Conservation (phyloP, 176 grass and related monocot genomes). For the maize (Zea mays) region Zm-B73-REFERENCE-NAM-5.0 NC_050103.1:145635001-145635500, state of each 20-base stretch:
- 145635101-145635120: neutral
- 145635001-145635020: neutral
- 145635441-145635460: conserved; percentile 5
- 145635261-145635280: conserved; percentile 87
- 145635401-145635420: neutral
- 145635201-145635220: conserved; percentile 60
- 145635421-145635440: conserved; percentile 10
- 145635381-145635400: conserved; percentile 4
- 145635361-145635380: conserved; percentile 7
- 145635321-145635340: conserved; percentile 86
- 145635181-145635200: conserved; percentile 8
- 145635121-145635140: neutral
- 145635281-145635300: conserved; percentile 79
- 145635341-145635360: conserved; percentile 23
- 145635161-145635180: neutral
- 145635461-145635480: neutral
- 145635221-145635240: conserved; percentile 95
- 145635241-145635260: conserved; percentile 92
- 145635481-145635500: conserved; percentile 21
- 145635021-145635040: neutral
- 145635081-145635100: neutral
- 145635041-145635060: neutral
- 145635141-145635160: conserved; percentile 9
- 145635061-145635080: neutral
- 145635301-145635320: conserved; percentile 86